Evolutionary conservation across 352 stramenopile genomes (phyloP).

Genomic region (Globisporangium yorkense): DNA sequence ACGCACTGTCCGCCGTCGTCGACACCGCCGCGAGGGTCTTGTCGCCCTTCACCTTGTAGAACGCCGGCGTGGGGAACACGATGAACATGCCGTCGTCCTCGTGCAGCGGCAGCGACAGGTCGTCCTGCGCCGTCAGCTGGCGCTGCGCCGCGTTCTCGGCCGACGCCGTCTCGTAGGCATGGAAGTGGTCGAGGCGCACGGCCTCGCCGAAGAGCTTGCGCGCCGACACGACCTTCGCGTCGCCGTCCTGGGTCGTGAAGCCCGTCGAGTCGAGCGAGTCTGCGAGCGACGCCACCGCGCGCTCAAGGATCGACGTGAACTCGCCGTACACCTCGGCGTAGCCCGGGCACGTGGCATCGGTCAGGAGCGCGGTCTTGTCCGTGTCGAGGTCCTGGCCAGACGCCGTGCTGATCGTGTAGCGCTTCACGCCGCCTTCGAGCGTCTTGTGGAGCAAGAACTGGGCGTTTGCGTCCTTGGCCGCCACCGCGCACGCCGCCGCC

Average conservation of each 20-base stretch:
- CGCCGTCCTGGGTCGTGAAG: conserved; percentile 39
- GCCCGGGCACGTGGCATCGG: conserved; percentile 27
- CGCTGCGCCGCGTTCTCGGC: conserved; percentile 6
- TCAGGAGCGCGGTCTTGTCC: conserved; percentile 10
- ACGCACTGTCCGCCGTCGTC: conserved; percentile 15
- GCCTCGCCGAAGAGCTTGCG: conserved; percentile 49
- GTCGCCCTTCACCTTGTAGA: conserved; percentile 42
- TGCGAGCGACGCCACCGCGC: conserved; percentile 37
- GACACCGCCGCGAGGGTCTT: conserved; percentile 16
- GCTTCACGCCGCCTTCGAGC: conserved; percentile 53
- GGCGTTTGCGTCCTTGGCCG: conserved; percentile 13
- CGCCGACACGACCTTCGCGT: conserved; percentile 24
- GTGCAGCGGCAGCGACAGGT: conserved; percentile 47
- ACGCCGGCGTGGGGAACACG: conserved; percentile 38
- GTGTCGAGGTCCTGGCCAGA: conserved; percentile 32
- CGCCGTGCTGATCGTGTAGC: conserved; percentile 64
- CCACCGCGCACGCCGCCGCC: conserved; percentile 45
- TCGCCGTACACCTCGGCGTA: conserved; percentile 31
- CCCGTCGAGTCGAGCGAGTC: conserved; percentile 33
- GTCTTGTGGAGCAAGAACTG: conserved; percentile 52
- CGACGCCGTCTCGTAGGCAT: conserved; percentile 41
- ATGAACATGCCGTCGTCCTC: conserved; percentile 61
- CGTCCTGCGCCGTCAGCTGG: conserved; percentile 11
- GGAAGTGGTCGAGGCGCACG: conserved; percentile 57
- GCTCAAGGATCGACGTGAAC: conserved; percentile 41